Evolutionary conservation across 768 basidiomycete species (phyloP).

Genomic region (Termitomyces bulborhizus): DNA sequence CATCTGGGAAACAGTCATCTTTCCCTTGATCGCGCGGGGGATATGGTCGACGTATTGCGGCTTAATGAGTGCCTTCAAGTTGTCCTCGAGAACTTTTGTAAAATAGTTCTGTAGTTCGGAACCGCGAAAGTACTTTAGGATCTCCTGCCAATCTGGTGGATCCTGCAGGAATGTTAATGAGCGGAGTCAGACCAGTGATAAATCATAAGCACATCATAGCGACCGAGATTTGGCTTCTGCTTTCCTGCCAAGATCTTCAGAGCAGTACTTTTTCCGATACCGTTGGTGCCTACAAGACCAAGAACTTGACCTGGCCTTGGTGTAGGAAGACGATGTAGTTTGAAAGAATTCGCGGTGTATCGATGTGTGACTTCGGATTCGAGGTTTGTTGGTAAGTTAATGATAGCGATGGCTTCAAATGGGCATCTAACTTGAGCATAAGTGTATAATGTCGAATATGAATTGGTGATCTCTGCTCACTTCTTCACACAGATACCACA

Average conservation of each 20-base stretch:
- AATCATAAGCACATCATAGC: slow-evolving; percentile 71
- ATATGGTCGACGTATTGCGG: slow-evolving; percentile 99
- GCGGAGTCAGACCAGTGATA: neutral
- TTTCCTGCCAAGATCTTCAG: slow-evolving; percentile 96
- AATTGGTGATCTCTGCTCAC: slow-evolving; percentile 41
- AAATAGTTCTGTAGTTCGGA: slow-evolving; percentile 99
- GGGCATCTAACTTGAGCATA: slow-evolving; percentile 63
- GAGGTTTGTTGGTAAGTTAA: slow-evolving; percentile 97
- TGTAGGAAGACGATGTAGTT: slow-evolving; percentile 95
- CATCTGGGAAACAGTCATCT: slow-evolving; percentile 84
- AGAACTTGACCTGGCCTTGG: slow-evolving; percentile 97
- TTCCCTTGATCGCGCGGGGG: slow-evolving; percentile 90
- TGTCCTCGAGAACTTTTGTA: slow-evolving; percentile 97
- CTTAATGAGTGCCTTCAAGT: slow-evolving; percentile 97
- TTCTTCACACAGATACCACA: slow-evolving; percentile 99
- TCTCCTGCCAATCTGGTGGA: slow-evolving; percentile 99
- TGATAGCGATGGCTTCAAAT: slow-evolving; percentile 98
- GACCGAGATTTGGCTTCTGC: slow-evolving; percentile 94
- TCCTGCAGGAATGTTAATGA: slow-evolving; percentile 43
- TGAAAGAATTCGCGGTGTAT: slow-evolving; percentile 98
- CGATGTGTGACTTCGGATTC: slow-evolving; percentile 96
- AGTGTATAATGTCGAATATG: neutral
- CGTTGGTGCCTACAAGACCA: slow-evolving; percentile 98
- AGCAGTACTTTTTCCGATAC: slow-evolving; percentile 98
- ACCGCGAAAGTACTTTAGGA: slow-evolving; percentile 96